phyloP scores from a whole-genome alignment of 805 yeast species.

The Metschnikowia matae region DNA sequence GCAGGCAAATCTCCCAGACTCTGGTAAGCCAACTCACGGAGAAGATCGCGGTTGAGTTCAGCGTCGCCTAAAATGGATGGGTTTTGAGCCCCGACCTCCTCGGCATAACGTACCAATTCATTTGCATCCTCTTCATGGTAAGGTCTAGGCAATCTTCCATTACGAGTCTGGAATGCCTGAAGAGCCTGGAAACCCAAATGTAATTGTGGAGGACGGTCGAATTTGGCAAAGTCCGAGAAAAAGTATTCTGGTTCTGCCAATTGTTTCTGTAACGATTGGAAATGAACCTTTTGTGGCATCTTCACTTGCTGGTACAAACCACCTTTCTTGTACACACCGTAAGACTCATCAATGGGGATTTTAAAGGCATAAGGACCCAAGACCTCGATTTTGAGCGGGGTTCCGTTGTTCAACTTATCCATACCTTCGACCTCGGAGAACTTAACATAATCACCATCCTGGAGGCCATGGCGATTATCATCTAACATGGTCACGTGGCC shows the following conservation, averaged over 20 bases:
- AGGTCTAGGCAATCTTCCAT: slow-evolving; percentile 74
- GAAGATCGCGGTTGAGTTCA: slow-evolving; percentile 56
- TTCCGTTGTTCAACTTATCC: slow-evolving; percentile 67
- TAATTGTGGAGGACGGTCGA: slow-evolving; percentile 85
- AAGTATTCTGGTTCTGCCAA: slow-evolving; percentile 73
- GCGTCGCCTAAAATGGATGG: slow-evolving; percentile 56
- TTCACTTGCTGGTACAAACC: slow-evolving; percentile 93
- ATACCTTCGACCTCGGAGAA: slow-evolving; percentile 84
- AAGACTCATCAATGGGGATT: slow-evolving; percentile 51
- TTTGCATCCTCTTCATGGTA: slow-evolving; percentile 69
- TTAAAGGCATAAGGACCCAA: slow-evolving; percentile 93
- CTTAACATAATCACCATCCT: slow-evolving; percentile 87
- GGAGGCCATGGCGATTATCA: slow-evolving; percentile 88
- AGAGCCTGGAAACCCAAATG: slow-evolving; percentile 92
- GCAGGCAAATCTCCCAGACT: slow-evolving; percentile 92
- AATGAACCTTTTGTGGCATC: slow-evolving; percentile 62
- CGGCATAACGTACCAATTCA: slow-evolving; percentile 57
- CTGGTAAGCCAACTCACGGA: slow-evolving; percentile 74
- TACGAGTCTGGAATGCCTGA: slow-evolving; percentile 61
- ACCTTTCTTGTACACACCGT: slow-evolving; percentile 70
- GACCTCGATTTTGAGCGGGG: slow-evolving; percentile 71
- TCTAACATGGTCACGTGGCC: slow-evolving; percentile 94
- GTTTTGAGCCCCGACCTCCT: slow-evolving; percentile 52
- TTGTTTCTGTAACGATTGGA: slow-evolving; percentile 62
- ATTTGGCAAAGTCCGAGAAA: slow-evolving; percentile 87